phyloP scores from a whole-genome alignment of 2,329 filamentous ascomycete species.

The Cercospora sojina region DNA sequence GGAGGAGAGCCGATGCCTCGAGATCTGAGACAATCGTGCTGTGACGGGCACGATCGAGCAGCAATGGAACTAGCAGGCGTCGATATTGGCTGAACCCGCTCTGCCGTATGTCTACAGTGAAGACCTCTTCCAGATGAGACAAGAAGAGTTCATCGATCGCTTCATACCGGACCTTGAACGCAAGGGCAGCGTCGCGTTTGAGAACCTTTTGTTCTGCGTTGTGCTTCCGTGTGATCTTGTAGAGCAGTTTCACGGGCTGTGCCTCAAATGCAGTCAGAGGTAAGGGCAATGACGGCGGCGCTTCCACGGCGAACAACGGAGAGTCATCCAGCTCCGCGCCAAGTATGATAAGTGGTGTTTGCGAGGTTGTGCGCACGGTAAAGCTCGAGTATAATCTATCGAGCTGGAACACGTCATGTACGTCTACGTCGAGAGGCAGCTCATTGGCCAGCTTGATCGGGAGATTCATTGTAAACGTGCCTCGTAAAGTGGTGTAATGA shows the following conservation, averaged over 20 bases:
- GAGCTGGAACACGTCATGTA: slow-evolving; percentile 92
- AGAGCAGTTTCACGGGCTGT: slow-evolving; percentile 77
- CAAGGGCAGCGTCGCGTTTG: slow-evolving; percentile 50
- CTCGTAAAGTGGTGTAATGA: slow-evolving; percentile 31
- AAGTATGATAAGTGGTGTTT: slow-evolving; percentile 71
- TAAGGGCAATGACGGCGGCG: slow-evolving; percentile 47
- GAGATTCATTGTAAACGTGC: slow-evolving; percentile 52
- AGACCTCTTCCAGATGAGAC: slow-evolving; percentile 47
- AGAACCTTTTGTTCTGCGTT: slow-evolving; percentile 27
- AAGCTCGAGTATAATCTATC: slow-evolving; percentile 81
- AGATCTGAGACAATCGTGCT: slow-evolving; percentile 51
- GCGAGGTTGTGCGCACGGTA: slow-evolving; percentile 77
- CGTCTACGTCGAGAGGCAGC: slow-evolving; percentile 87
- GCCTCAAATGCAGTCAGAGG: slow-evolving; percentile 69
- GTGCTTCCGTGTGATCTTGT: slow-evolving; percentile 66
- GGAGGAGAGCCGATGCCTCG: slow-evolving; percentile 55
- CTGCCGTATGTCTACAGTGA: slow-evolving; percentile 48
- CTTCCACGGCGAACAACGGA: slow-evolving; percentile 65
- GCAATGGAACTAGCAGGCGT: slow-evolving; percentile 53
- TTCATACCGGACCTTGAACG: slow-evolving; percentile 72
- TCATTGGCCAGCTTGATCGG: slow-evolving; percentile 66
- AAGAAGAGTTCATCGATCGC: slow-evolving; percentile 73
- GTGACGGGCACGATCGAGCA: slow-evolving; percentile 49
- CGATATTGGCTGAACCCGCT: slow-evolving; percentile 50
- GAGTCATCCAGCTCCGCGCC: slow-evolving; percentile 70